Evolutionary conservation across 2,329 filamentous ascomycete species (phyloP).

Genomic region (Colletotrichum caudatum): DNA sequence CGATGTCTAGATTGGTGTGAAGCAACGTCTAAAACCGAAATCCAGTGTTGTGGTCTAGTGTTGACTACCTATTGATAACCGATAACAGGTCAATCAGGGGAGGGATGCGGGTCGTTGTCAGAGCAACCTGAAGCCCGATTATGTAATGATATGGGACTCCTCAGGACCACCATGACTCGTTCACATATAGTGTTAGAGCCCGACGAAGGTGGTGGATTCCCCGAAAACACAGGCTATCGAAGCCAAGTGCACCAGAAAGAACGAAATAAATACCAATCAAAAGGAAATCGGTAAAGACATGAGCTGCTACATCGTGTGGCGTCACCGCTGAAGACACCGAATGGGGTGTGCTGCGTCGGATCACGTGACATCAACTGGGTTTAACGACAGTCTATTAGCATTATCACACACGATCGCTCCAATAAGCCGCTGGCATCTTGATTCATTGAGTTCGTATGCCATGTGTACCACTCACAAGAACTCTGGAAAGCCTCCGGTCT

Average conservation of each 20-base stretch:
- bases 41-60: conserved; percentile 36
- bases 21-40: conserved; percentile 10
- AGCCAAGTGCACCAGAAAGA: not conserved
- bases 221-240: not conserved
- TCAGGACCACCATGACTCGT: not conserved
- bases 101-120: conserved; percentile 38
- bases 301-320: not conserved
- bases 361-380: not conserved
- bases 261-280: not conserved
- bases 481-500: too few species aligned
- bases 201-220: not conserved
- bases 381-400: not conserved
- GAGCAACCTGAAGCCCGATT: conserved; percentile 44
- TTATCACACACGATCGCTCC: not conserved
- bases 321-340: not conserved
- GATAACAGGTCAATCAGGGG: conserved; percentile 24
- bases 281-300: not conserved
- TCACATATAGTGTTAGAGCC: not conserved
- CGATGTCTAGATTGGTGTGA: conserved; percentile 25
- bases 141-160: conserved; percentile 42
- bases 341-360: not conserved
- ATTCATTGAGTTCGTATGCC: too few species aligned
- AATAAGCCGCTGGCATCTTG: too few species aligned
- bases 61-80: conserved; percentile 42
- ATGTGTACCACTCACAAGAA: too few species aligned